Percentiles rank a stretch among this genome's conserved stretches.
Evolutionary conservation across 2,329 filamentous ascomycete genomes (phyloP).

Genomic region (Thielaviopsis punctulata): DNA sequence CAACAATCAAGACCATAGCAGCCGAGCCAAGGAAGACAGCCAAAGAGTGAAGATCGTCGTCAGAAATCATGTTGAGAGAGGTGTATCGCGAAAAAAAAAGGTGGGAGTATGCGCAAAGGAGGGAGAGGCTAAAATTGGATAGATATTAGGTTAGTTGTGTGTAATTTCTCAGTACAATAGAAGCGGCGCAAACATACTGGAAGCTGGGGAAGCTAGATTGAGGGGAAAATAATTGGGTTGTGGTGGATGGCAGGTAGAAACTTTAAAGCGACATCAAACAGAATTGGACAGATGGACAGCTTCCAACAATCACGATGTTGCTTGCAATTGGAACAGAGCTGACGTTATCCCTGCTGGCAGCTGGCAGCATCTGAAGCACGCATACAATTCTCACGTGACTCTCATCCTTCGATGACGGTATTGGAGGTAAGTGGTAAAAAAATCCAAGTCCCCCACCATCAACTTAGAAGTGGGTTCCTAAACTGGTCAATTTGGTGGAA

Average conservation of each 20-base stretch:
- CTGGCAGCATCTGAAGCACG: conserved; percentile 3
- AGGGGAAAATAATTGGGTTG: not conserved
- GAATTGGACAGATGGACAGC: conserved; percentile 13
- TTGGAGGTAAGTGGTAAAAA: not conserved
- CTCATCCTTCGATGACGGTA: conserved; percentile 3
- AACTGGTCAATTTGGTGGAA: conserved; percentile 2
- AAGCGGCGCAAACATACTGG: not conserved
- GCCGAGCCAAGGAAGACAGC: conserved; percentile 83
- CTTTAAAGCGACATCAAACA: not conserved
- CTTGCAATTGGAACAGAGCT: conserved; percentile 2
- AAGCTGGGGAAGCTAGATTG: not conserved
- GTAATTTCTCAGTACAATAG: not conserved
- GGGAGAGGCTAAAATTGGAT: not conserved
- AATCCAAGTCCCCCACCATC: conserved; percentile 10
- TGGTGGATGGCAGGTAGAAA: not conserved
- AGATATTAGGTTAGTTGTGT: not conserved
- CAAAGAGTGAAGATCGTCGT: conserved; percentile 76
- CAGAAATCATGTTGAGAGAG: conserved; percentile 66
- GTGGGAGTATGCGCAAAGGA: conserved; percentile 6
- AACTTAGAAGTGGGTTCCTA: conserved; percentile 6
- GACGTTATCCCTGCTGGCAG: conserved; percentile 1
- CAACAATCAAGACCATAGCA: conserved; percentile 79
- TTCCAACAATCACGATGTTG: conserved; percentile 9
- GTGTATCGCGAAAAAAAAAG: conserved; percentile 8
- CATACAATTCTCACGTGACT: conserved; percentile 2